Evolutionary conservation across 192 early-diverging fungal species (phyloP), one percentile per base, ranked within the genome.

Genomic region (Coemansia umbellata): DNA sequence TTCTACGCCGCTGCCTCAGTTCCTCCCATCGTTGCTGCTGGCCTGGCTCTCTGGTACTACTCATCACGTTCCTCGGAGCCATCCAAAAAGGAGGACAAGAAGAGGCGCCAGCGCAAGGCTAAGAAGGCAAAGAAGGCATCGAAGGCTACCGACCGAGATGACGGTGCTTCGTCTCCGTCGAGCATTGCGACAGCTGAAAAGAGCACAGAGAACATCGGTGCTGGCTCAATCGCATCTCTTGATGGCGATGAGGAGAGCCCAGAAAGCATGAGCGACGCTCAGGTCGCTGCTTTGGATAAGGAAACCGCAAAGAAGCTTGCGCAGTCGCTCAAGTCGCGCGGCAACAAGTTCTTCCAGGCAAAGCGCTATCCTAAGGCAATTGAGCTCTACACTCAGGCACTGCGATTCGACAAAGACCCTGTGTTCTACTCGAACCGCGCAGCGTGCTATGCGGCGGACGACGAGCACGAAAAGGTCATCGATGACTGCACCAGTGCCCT

Each of bases 401-500:
- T 99, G 60, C 80, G 78, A 17, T 87, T 94, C 53, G 79, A 78
- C 31, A 75, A 86, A 30, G 82, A 90, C 66, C 83, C 94, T 5
- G 86, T 99, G 33, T 97, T 87, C 60, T 98, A 83, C 78, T 88
- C 87, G 54, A 99, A 99, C 81, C 87, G 97, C 27, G 95, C 94
- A 14, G 97, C 95, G 8, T 95, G 93, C 69, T 90, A 89, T 57
- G 83, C 85, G 1, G 87, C 91, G 44, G 53, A 85, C 23, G 82
- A 85, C 47, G 55, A 91, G 49, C 79, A 87, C 59, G 81, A 83
- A 3, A 74, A 82, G 27, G 91, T 90, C 18, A 87, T 98, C 50
- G 80, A 82, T 24, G 95, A 98, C 68, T 93, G 91, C 66, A 87
- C 81, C 45, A 75, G 81, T 47, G 89, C 95, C 5, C 63, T 98